A percentile compares a stretch with the other conserved stretches of the same genome.
These are phyloP conservation scores for Lachnellula hyalina DNA, from an alignment of 2,329 filamentous ascomycete genomes.

Conservation along the genomic window DNA sequence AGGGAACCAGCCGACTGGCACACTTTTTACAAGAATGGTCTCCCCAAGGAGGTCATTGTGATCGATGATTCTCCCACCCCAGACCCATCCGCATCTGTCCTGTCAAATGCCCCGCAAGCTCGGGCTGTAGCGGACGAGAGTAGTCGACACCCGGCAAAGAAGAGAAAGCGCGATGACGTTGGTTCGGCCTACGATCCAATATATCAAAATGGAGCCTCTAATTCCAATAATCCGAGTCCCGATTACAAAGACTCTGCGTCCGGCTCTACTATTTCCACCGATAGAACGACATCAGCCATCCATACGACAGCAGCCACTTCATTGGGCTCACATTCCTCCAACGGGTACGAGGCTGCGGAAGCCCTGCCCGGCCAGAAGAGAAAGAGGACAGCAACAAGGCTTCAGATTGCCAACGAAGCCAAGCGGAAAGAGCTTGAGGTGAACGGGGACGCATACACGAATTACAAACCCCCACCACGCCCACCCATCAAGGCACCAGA, in stretches of 20 bases:
- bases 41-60: constrained; percentile 80
- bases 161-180: constrained; percentile 53
- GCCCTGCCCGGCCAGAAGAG: constrained; percentile 75
- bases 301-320: constrained; percentile 90
- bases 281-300: constrained; percentile 73
- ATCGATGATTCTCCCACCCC: constrained; percentile 65
- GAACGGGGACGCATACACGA: constrained; percentile 64
- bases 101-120: constrained; percentile 35
- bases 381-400: constrained; percentile 71
- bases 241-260: constrained; percentile 61
- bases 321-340: constrained; percentile 60
- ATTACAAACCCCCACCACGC: constrained; percentile 80
- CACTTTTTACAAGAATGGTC: constrained; percentile 75
- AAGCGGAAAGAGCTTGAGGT: constrained; percentile 71
- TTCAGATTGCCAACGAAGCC: constrained; percentile 76
- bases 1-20: constrained; percentile 61
- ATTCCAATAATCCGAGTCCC: constrained; percentile 67
- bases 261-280: constrained; percentile 71
- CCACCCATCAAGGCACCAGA: constrained; percentile 88
- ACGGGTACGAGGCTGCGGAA: constrained; percentile 63
- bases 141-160: constrained; percentile 67
- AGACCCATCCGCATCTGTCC: constrained; percentile 28
- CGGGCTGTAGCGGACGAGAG: constrained; percentile 28
- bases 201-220: constrained; percentile 64
- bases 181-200: constrained; percentile 58